Evolutionary conservation across 192 early-diverging fungal genomes (phyloP), one percentile per base, ranked within the genome.

Genomic region (Linderina pennispora): DNA sequence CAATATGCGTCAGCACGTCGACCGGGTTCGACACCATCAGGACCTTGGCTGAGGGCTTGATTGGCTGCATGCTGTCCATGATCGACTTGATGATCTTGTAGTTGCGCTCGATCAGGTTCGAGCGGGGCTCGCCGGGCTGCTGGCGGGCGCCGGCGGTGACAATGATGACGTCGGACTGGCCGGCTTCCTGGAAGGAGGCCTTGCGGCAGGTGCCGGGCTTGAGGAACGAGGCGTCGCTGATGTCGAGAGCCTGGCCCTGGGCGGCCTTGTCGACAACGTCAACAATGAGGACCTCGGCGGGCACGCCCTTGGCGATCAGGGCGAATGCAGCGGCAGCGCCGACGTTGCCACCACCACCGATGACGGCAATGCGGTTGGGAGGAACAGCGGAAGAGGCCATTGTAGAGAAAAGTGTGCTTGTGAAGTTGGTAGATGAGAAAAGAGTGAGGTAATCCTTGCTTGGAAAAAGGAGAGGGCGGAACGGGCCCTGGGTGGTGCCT

Each of bases 121-220:
- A 76, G 43, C 90, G 77, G 2, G 81, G 74, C 66, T 92, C 90
- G 33, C 74, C 76, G 0, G 83, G 83, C 33, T 80, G 81, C 51
- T 92, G 90, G 36, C 85, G 85, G 18, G 88, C 88, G 15, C 90
- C 90, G 3, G 90, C 90, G 22, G 87, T 89, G 43, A 90, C 67
- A 38, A 92, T 78, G 43, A 92, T 84, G 31, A 92, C 83, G 47
- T 90, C 88, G 13, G 79, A 79, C 53, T 90, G 86, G 14, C 90
- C 87, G 1, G 86, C 86, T 28, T 90, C 87, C 55, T 81, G 55
- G 38, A 61, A 68, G 22, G 79, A 68, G 6, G 62, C 88, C 35
- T 61, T 62, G 38, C 78, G 76, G 45, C 88, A 71, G 16, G 58
- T 58, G 17, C 83, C 84, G 21, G 75, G 77, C 42, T 77, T 66